Evolutionary conservation across 2,329 filamentous ascomycete species (phyloP).

Genomic region (Fulvia fulva): DNA sequence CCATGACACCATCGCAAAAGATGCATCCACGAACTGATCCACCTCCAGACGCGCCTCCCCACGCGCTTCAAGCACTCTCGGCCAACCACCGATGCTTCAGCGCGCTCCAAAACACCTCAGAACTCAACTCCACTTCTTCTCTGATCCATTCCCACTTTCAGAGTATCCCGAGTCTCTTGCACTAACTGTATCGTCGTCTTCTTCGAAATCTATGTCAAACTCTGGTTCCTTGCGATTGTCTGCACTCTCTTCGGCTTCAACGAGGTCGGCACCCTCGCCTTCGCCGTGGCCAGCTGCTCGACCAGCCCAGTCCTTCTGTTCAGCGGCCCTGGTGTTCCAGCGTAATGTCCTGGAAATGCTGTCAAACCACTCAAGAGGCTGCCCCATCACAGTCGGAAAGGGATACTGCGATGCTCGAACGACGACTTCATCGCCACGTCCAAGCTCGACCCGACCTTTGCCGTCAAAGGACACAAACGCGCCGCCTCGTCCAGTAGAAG

Average conservation of each 20-base stretch:
- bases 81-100: not conserved
- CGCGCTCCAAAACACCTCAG: not conserved
- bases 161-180: conserved; percentile 31
- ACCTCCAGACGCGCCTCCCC: not conserved
- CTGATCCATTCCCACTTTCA: conserved; percentile 16
- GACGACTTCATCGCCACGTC: conserved; percentile 90
- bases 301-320: conserved; percentile 76
- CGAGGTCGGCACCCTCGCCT: conserved; percentile 29
- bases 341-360: conserved; percentile 85
- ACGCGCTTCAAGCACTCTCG: not conserved
- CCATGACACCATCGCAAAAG: not conserved
- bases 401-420: conserved; percentile 95
- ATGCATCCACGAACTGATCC: not conserved
- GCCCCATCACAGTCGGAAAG: conserved; percentile 91
- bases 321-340: conserved; percentile 91
- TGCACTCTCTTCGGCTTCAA: conserved; percentile 37
- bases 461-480: conserved; percentile 98
- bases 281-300: conserved; percentile 53
- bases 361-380: conserved; percentile 92
- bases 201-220: conserved; percentile 94
- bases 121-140: conserved; percentile 18
- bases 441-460: conserved; percentile 89
- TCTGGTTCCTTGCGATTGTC: conserved; percentile 50
- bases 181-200: conserved; percentile 42
- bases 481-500: conserved; percentile 77